Base-by-base conservation (phyloP, 2,329 filamentous ascomycete genomes). In the Rutstroemia sp. region DNA sequence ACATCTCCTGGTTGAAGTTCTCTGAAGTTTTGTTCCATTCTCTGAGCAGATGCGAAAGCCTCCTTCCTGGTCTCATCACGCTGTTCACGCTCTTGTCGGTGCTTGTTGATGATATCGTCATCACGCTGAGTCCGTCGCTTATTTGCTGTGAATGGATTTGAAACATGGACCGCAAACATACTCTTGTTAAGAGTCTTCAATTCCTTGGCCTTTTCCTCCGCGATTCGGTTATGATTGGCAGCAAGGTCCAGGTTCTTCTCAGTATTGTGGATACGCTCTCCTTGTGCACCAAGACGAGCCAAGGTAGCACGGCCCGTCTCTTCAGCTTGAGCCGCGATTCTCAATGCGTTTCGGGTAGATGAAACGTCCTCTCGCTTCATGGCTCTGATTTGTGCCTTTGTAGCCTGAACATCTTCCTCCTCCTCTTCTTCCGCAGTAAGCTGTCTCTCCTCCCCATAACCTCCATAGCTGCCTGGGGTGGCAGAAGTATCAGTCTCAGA, bases 121-220 rank as follows among this genome's bases (percentile, higher is more conserved):
- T 94, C 88, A 42, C 82, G 79, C 57, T 81, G 82, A 54, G 78
- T 77, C 27, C 79, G 80, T 46, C 86, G 80, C 62, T 79, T 80
- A 60, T 81, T 83, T 14, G 82, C 83, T 0, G 88, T 94, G 69
- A 96, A 90, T 0, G 87, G 87, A 65, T 90, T 90, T 53, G 78
- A 77, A 25, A 92, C 85, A 66, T 91, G 87, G 21, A 92, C 81
- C 5, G 89, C 88, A 67, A 96, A 96, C 90, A 96, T 95, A 75
- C 86, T 91, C 61, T 87, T 79, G 72, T 96, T 95, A 50, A 95
- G 77, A 1, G 82, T 89, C 75, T 92, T 92, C 39, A 96, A 76
- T 68, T 96, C 90, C 49, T 84, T 82, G 1, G 90, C 87, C 65
- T 89, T 88, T 63, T 92, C 89, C 64, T 91, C 85, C 0, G 89